A percentile compares a stretch with the other conserved stretches of the same genome.
Evolutionary conservation across 306 rosid genomes (phyloP).

Genomic region (Quercus cerris): DNA sequence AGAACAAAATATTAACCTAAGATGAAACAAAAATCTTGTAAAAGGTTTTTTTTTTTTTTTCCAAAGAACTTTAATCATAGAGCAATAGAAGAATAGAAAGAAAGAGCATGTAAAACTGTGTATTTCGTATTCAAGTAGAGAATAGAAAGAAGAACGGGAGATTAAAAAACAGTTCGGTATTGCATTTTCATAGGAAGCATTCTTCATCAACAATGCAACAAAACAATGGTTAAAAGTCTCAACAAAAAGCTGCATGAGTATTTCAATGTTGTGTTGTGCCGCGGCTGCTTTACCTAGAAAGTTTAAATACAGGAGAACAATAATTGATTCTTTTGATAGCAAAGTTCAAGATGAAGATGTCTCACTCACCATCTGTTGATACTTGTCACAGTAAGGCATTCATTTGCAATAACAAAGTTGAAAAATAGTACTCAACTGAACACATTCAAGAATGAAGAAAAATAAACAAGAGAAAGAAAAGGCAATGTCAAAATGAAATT

Average conservation of each 20-base stretch:
- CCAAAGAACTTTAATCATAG: too few species aligned
- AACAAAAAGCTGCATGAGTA: neutral
- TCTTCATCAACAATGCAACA: neutral
- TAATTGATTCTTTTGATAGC: neutral
- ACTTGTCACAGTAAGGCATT: neutral
- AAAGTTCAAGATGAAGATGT: neutral
- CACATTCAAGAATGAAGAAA: neutral
- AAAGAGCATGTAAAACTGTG: neutral
- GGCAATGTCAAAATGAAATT: conserved; percentile 1
- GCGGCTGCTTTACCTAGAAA: neutral
- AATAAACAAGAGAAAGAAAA: neutral
- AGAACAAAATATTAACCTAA: too few species aligned
- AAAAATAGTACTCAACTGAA: neutral
- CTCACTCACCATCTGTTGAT: neutral
- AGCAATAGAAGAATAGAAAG: too few species aligned
- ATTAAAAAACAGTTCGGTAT: neutral
- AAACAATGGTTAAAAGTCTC: neutral
- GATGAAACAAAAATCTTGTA: too few species aligned
- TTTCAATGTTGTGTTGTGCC: neutral
- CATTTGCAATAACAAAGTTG: neutral
- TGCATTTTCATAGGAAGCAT: neutral
- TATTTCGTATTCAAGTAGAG: neutral
- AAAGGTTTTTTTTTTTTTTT: too few species aligned
- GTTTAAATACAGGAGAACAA: neutral
- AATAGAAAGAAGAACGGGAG: neutral